Percentiles rank a stretch among this genome's conserved stretches.
phyloP scores from a whole-genome alignment of 768 basidiomycete species.

The Leucosporidium creatinivorum region DNA sequence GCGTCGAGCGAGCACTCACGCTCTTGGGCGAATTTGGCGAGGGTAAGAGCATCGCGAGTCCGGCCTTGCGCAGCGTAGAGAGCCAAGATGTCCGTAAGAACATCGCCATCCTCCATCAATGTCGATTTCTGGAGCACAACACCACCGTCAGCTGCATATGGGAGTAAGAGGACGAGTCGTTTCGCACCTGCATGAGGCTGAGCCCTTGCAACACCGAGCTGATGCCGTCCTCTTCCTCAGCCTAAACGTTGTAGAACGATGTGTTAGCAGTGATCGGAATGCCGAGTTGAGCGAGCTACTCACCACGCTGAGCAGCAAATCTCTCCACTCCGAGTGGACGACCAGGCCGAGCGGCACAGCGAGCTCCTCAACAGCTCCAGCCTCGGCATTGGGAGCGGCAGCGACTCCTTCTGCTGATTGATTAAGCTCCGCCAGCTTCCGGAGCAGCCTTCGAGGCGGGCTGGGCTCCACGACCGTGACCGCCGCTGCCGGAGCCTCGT shows the following conservation, averaged over 20 bases:
- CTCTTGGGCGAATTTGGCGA: constrained; percentile 46
- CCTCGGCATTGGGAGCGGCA: background rate
- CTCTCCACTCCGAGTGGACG: constrained; percentile 52
- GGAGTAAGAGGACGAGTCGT: background rate
- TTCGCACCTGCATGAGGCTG: constrained; percentile 50
- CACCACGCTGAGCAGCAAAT: constrained; percentile 52
- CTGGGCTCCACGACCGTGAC: background rate
- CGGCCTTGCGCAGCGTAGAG: constrained; percentile 51
- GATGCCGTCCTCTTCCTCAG: constrained; percentile 47
- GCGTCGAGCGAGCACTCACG: constrained; percentile 42
- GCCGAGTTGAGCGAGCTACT: constrained; percentile 23
- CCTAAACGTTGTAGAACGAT: constrained; percentile 41
- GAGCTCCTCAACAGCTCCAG: background rate
- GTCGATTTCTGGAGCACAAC: constrained; percentile 45
- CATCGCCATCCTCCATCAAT: constrained; percentile 45
- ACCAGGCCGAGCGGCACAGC: constrained; percentile 49
- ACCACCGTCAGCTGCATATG: background rate
- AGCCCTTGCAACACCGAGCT: constrained; percentile 50
- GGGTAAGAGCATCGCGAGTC: constrained; percentile 47
- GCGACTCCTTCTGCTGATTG: background rate
- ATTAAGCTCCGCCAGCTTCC: background rate
- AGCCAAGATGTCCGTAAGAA: constrained; percentile 50
- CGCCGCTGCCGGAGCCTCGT: background rate
- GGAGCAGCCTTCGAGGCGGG: background rate
- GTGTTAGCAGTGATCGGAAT: background rate